Percentiles rank a stretch among this genome's conserved stretches.
Evolutionary conservation across 345 rosid genomes (phyloP).

Genomic region (Psidium guajava): DNA sequence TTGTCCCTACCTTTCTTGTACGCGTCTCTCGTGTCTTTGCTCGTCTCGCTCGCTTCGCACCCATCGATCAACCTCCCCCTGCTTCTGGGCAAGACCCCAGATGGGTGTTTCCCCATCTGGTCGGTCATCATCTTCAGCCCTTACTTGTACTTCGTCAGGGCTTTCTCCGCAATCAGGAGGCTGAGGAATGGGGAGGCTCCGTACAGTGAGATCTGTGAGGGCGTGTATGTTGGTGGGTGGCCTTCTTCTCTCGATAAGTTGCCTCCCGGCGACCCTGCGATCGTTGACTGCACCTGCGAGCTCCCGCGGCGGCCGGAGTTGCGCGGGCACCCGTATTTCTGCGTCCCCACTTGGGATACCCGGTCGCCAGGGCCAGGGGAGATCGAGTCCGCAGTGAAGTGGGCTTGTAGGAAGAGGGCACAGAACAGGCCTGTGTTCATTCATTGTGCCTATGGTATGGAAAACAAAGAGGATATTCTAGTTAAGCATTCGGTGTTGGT

Average conservation of each 20-base stretch:
- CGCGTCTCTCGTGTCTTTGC: constrained; percentile 35
- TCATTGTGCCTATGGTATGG: constrained; percentile 73
- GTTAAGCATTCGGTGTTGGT: background rate
- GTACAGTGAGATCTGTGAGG: constrained; percentile 38
- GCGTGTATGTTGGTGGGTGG: constrained; percentile 69
- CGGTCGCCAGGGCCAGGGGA: constrained; percentile 56
- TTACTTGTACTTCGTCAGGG: constrained; percentile 37
- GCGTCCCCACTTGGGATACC: constrained; percentile 75
- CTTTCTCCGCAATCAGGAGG: constrained; percentile 33
- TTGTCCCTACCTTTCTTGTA: constrained; percentile 40
- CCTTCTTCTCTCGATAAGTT: constrained; percentile 29
- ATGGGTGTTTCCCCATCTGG: constrained; percentile 60
- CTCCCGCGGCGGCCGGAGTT: constrained; percentile 39
- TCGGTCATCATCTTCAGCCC: constrained; percentile 46
- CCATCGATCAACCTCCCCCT: constrained; percentile 38
- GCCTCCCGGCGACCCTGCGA: constrained; percentile 68
- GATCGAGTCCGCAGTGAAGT: constrained; percentile 69
- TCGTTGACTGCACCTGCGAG: constrained; percentile 70
- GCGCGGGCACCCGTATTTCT: constrained; percentile 36
- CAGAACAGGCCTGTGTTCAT: constrained; percentile 43
- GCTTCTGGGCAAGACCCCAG: constrained; percentile 48
- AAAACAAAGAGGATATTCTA: background rate
- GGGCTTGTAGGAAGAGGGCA: constrained; percentile 62
- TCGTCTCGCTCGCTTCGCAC: constrained; percentile 28
- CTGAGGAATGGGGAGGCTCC: constrained; percentile 44